Conservation (phyloP, 1,139 yeast species). For the Nematodospora anomalae region DNA sequence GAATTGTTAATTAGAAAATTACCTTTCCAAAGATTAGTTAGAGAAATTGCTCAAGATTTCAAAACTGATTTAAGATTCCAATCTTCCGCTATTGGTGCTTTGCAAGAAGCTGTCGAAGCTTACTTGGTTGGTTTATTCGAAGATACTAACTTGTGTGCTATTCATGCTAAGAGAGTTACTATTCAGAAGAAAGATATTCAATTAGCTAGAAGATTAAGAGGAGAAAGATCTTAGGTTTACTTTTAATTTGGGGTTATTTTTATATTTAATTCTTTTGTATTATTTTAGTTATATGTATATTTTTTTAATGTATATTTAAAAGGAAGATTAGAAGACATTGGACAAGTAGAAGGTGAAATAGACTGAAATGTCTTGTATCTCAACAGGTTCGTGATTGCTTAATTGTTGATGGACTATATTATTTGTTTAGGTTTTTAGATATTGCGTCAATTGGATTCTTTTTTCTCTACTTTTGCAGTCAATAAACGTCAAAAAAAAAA, state of each 20-base stretch:
- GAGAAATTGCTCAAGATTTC: conserved; percentile 98
- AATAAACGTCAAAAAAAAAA: too few relatives aligned
- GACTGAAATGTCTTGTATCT: too few relatives aligned
- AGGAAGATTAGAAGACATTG: too few relatives aligned
- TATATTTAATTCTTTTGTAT: conserved; percentile 5
- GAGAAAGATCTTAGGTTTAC: conserved; percentile 71
- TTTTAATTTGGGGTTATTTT: conserved; percentile 2
- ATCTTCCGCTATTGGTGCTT: conserved; percentile 98
- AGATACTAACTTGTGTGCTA: conserved; percentile 98
- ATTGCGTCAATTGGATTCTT: background rate
- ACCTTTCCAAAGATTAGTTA: conserved; percentile 98
- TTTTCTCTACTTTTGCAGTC: background rate
- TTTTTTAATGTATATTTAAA: background rate
- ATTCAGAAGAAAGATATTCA: conserved; percentile 99
- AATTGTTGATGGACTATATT: too few relatives aligned
- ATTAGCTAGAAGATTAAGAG: conserved; percentile 99
- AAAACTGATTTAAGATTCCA: conserved; percentile 98
- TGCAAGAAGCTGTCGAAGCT: conserved; percentile 98
- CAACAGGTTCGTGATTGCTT: too few relatives aligned
- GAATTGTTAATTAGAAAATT: conserved; percentile 95
- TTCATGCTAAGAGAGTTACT: conserved; percentile 99
- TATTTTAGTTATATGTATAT: conserved; percentile 5
- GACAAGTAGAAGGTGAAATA: too few relatives aligned
- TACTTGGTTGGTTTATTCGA: conserved; percentile 87
- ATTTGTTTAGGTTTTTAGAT: background rate